Base-by-base conservation (phyloP, 495 filamentous ascomycete genomes). In the Penicillium daleae region DNA sequence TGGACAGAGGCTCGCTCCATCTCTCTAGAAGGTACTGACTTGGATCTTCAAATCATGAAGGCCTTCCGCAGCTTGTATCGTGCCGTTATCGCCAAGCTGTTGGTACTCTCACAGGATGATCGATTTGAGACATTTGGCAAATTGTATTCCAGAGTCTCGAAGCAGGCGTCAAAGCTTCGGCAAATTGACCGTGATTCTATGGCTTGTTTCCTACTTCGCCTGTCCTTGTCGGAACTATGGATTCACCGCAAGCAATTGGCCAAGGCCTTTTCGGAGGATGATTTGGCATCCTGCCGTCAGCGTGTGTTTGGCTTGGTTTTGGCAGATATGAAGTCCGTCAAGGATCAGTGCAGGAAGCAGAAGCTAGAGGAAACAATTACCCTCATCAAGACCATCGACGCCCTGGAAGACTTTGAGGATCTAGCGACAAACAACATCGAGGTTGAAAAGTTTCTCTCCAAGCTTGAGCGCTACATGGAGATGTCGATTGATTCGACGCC, bases 371-470 rank as follows among this genome's bases (percentile, higher is more conserved):
- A 76, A 35, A 78, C 76, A 8, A 74, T 79, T 24, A 74, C 74
- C 6, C 64, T 80, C 15, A 78, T 78, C 58, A 80, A 78, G 62
- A 79, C 71, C 13, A 72, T 80, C 40, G 77, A 80, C 69, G 73
- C 75, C 2, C 61, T 82, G 26, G 78, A 80, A 56, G 79, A 80
- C 50, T 80, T 82, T 44, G 78, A 82, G 56, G 79, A 79, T 50
- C 60, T 80, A 17, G 72, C 72, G 17, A 66, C 64, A 15, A 71
- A 74, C 58, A 73, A 78, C 57, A 65, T 64, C 9, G 74, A 78
- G 42, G 73, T 80, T 35, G 74, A 76, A 35, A 79, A 76, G 44
- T 76, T 75, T 58, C 37, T 78, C 50, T 69, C 67, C 39, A 76
- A 76, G 62, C 77, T 80, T 33, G 75, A 78, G 57, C 70, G 64